These are phyloP conservation scores for Phytophthora hybrid DNA, from an alignment of 352 stramenopile species.

Conservation along the genomic window DNA sequence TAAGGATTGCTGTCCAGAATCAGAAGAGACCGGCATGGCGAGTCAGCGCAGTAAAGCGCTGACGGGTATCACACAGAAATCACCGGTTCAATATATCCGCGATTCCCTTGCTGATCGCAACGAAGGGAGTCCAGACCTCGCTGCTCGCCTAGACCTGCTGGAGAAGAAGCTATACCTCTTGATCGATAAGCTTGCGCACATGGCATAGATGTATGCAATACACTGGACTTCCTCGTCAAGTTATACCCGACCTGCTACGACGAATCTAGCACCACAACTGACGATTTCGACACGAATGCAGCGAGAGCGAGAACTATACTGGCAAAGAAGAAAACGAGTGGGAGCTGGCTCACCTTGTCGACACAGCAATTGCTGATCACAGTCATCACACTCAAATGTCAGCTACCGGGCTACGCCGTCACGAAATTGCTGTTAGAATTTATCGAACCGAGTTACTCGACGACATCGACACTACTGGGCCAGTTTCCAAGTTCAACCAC, in stretches of 20 bases:
- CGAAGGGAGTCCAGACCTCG: conserved; percentile 2
- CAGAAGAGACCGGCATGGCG: conserved; percentile 13
- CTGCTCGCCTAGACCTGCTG: conserved; percentile 18
- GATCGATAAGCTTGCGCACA: conserved; percentile 18
- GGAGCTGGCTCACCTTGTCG: conserved; percentile 36
- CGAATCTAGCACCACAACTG: conserved; percentile 6
- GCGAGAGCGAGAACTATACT: conserved; percentile 21
- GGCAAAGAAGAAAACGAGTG: conserved; percentile 25
- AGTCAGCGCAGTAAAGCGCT: conserved; percentile 20
- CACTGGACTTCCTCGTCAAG: conserved; percentile 24
- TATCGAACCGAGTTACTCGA: conserved; percentile 33
- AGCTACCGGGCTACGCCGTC: conserved; percentile 39
- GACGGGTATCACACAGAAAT: conserved; percentile 8
- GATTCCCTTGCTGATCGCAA: background rate
- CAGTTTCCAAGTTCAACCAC: conserved; percentile 36
- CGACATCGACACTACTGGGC: conserved; percentile 36
- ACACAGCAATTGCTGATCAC: conserved; percentile 42
- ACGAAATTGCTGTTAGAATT: conserved; percentile 38
- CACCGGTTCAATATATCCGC: background rate
- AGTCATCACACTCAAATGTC: conserved; percentile 47
- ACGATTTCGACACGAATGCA: conserved; percentile 29
- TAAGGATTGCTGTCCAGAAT: conserved; percentile 22
- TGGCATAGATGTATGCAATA: background rate
- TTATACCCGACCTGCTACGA: conserved; percentile 49
- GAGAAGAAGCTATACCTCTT: conserved; percentile 31